A percentile compares a stretch with the other conserved stretches of the same genome.
These are phyloP conservation scores for Copromyces sp. DNA, from an alignment of 495 filamentous ascomycete genomes.

Conservation along the genomic window DNA sequence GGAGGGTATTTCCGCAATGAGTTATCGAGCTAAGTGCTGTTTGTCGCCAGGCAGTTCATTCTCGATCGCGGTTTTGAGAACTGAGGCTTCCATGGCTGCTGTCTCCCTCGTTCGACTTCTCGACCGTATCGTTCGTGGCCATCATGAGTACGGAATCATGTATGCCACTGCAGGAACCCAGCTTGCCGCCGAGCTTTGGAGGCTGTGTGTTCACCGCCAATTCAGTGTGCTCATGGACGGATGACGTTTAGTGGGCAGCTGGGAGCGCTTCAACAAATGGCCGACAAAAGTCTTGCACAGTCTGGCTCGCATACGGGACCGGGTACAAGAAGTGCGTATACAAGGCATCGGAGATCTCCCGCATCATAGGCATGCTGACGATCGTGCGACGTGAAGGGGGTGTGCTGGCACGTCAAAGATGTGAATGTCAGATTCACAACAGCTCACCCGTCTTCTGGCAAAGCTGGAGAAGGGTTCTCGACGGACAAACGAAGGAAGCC, in stretches of 20 bases:
- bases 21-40: neutral
- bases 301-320: neutral
- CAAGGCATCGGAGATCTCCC: neutral
- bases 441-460: neutral
- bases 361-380: neutral
- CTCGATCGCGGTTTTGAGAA: neutral
- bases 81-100: neutral
- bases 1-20: neutral
- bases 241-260: neutral
- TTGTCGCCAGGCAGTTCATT: neutral
- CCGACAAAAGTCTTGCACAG: neutral
- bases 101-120: neutral
- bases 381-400: neutral
- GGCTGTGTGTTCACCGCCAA: neutral
- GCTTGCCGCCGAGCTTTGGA: neutral
- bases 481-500: neutral
- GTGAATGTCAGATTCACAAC: neutral
- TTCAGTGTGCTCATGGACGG: neutral
- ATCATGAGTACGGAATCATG: neutral
- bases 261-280: neutral
- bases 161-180: neutral
- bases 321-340: neutral
- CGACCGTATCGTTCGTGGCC: neutral
- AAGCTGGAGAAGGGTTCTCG: neutral
- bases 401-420: neutral